Conservation (phyloP, 2,329 filamentous ascomycete genomes). For the Claviceps sorghi region DNA sequence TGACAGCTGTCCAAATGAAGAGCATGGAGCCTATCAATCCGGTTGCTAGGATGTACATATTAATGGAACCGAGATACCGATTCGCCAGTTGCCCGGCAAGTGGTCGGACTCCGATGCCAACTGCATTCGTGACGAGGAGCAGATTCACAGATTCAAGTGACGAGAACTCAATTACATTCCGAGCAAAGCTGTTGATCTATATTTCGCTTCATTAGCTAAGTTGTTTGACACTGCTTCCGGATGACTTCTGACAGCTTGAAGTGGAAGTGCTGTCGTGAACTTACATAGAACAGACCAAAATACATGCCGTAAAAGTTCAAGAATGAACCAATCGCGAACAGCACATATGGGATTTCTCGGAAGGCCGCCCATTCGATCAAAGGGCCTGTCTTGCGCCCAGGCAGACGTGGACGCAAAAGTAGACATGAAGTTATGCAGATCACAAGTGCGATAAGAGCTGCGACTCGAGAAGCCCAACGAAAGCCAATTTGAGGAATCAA, state of each 20-base stretch:
- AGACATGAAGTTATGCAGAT: slow-evolving; percentile 27
- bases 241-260: not conserved
- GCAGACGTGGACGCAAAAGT: slow-evolving; percentile 29
- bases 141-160: slow-evolving; percentile 37
- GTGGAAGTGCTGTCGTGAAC: not conserved
- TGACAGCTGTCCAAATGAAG: slow-evolving; percentile 41
- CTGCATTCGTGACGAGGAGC: slow-evolving; percentile 41
- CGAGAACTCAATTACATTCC: slow-evolving; percentile 28
- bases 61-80: slow-evolving; percentile 35
- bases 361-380: slow-evolving; percentile 44
- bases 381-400: slow-evolving; percentile 32
- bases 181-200: slow-evolving; percentile 23
- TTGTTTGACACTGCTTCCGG: too few relatives aligned
- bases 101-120: slow-evolving; percentile 40
- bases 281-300: slow-evolving; percentile 27
- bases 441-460: slow-evolving; percentile 46
- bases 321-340: slow-evolving; percentile 36
- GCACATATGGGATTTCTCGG: slow-evolving; percentile 37
- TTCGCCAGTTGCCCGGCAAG: slow-evolving; percentile 40
- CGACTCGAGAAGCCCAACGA: slow-evolving; percentile 46
- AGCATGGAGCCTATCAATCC: slow-evolving; percentile 31
- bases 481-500: slow-evolving; percentile 46
- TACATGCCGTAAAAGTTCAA: slow-evolving; percentile 26
- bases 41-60: slow-evolving; percentile 35
- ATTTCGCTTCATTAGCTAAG: not conserved